These are phyloP conservation scores for Lentinula sp. DNA, from an alignment of 768 basidiomycete genomes.

Conservation along the genomic window DNA sequence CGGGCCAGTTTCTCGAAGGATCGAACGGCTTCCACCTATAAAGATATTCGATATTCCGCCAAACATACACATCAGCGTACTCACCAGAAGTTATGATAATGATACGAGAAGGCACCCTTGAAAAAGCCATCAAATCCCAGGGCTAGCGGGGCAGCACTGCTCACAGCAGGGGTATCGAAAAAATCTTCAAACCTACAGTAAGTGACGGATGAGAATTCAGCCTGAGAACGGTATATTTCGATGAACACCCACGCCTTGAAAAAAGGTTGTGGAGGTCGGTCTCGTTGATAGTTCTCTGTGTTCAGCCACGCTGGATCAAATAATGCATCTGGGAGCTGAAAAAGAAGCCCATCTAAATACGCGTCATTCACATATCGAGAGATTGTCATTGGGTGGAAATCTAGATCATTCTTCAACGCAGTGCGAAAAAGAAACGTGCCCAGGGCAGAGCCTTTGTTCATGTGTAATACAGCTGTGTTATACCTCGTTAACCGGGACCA, in stretches of 20 bases:
- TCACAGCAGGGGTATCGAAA: conserved; percentile 71
- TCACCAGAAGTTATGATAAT: conserved; percentile 92
- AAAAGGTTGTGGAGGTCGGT: conserved; percentile 91
- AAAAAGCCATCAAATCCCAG: conserved; percentile 95
- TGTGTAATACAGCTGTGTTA: conserved; percentile 92
- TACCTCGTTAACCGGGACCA: conserved; percentile 93
- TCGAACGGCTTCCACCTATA: conserved; percentile 96
- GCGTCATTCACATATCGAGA: conserved; percentile 89
- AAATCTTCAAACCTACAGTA: conserved; percentile 74
- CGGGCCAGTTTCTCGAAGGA: conserved; percentile 89
- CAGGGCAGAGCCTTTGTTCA: conserved; percentile 90
- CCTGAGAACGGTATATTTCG: background rate
- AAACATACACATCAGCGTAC: conserved; percentile 14
- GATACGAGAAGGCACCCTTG: conserved; percentile 91
- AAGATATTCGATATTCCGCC: conserved; percentile 4
- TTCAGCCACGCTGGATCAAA: conserved; percentile 98
- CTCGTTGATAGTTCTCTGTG: conserved; percentile 86
- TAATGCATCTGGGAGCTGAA: conserved; percentile 89
- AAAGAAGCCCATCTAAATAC: conserved; percentile 72
- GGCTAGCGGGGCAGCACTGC: conserved; percentile 78
- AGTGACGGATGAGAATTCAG: background rate
- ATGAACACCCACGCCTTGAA: conserved; percentile 64
- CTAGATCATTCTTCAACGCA: conserved; percentile 86
- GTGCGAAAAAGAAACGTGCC: conserved; percentile 93
- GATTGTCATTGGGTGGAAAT: conserved; percentile 97